phyloP scores from a whole-genome alignment of 1,139 yeast species.

The Waltiozyma sp. region DNA sequence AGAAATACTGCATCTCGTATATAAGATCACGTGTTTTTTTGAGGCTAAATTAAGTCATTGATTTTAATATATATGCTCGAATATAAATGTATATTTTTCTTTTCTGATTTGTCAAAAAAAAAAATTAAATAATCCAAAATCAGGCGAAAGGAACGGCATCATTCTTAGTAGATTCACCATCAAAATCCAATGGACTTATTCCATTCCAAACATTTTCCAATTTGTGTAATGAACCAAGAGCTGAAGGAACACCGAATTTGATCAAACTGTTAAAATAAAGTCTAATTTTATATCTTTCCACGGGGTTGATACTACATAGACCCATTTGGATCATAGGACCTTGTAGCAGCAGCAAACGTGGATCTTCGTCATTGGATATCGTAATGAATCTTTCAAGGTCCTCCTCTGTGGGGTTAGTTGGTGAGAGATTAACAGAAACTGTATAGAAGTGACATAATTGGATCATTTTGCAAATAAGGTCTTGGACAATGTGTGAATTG shows the following conservation, averaged over 20 bases:
- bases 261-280: background rate
- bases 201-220: background rate
- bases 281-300: background rate
- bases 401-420: background rate
- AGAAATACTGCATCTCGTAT: no score
- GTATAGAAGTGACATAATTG: conserved; percentile 26
- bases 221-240: background rate
- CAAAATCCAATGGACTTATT: background rate
- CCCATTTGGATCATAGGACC: conserved; percentile 21
- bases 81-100: no score
- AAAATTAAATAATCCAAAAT: no score
- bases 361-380: conserved; percentile 15
- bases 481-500: conserved; percentile 31
- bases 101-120: no score
- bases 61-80: no score
- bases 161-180: background rate
- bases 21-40: no score
- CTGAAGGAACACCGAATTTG: background rate
- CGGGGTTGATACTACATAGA: background rate
- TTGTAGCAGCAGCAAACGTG: conserved; percentile 27
- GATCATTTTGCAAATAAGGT: conserved; percentile 30
- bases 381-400: background rate
- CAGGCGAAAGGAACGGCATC: background rate
- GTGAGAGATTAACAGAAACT: background rate
- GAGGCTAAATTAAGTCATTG: no score